Evolutionary conservation across 2,329 filamentous ascomycete genomes (phyloP).

Genomic region (Pseudonectria buxi): DNA sequence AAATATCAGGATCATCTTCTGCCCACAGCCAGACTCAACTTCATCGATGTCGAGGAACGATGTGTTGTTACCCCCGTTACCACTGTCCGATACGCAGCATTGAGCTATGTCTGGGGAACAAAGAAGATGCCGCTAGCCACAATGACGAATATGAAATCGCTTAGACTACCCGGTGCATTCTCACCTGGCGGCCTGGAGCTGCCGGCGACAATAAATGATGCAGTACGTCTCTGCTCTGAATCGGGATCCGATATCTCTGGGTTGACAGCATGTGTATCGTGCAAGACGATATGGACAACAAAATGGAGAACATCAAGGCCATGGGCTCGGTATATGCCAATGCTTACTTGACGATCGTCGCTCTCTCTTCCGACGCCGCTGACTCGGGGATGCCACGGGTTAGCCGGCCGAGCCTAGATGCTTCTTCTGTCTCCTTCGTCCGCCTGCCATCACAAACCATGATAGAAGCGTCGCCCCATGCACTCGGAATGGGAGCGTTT

Average conservation of each 20-base stretch:
- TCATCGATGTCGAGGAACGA: constrained; percentile 5
- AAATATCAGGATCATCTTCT: not conserved
- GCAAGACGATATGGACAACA: constrained; percentile 3
- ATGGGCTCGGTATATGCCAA: constrained; percentile 5
- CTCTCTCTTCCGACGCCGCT: constrained; percentile 1
- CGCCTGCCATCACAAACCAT: constrained; percentile 1
- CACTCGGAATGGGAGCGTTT: not conserved
- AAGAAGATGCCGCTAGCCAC: not conserved
- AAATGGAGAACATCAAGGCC: constrained; percentile 4
- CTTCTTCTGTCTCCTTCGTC: not conserved
- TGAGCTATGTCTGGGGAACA: constrained; percentile 6
- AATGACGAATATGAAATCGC: constrained; percentile 1
- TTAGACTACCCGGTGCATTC: constrained; percentile 2
- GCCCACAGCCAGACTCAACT: constrained; percentile 1
- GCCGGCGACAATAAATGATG: constrained; percentile 4
- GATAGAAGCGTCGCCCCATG: constrained; percentile 1
- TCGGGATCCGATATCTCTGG: constrained; percentile 8
- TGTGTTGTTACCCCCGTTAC: constrained; percentile 3
- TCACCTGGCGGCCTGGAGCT: constrained; percentile 1
- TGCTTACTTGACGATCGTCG: constrained; percentile 3
- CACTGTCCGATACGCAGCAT: constrained; percentile 4
- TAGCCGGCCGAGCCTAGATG: not conserved
- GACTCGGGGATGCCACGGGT: constrained; percentile 1
- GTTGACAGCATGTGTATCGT: constrained; percentile 9
- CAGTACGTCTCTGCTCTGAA: constrained; percentile 3